These are phyloP conservation scores for Meira miltonrushii DNA, from an alignment of 1,284 basidiomycete species.

Conservation along the genomic window DNA sequence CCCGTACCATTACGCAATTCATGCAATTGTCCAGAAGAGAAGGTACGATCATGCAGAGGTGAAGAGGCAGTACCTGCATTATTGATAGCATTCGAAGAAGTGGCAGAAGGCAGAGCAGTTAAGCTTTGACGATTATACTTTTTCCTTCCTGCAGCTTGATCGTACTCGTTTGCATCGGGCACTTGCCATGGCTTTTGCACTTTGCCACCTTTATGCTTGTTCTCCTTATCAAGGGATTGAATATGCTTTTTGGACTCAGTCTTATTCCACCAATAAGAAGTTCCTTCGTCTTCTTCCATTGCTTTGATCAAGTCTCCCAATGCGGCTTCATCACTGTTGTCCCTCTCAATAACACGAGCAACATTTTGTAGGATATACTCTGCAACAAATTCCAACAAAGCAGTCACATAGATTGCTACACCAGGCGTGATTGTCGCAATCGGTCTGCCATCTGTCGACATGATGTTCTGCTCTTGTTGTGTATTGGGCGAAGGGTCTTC, in stretches of 20 bases:
- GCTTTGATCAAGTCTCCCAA: constrained; percentile 37
- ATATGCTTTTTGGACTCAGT: constrained; percentile 28
- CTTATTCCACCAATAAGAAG: constrained; percentile 25
- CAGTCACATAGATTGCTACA: constrained; percentile 46
- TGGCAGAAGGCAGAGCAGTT: not conserved
- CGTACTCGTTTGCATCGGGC: constrained; percentile 31
- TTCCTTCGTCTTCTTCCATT: constrained; percentile 40
- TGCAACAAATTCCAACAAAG: constrained; percentile 41
- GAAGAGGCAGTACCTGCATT: not conserved
- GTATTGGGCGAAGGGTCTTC: constrained; percentile 25
- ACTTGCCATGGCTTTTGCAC: constrained; percentile 35
- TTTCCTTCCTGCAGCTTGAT: constrained; percentile 30
- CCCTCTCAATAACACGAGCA: constrained; percentile 40
- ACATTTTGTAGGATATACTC: constrained; percentile 41
- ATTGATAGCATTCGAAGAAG: not conserved
- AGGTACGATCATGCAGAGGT: not conserved
- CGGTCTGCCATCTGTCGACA: constrained; percentile 43
- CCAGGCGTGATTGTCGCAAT: constrained; percentile 45
- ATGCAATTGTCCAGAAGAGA: not conserved
- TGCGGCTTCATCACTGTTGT: constrained; percentile 44
- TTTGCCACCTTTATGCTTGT: constrained; percentile 10
- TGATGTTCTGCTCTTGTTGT: constrained; percentile 40
- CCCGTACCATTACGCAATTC: not conserved
- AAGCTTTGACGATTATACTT: constrained; percentile 20
- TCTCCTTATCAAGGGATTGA: constrained; percentile 15